A percentile compares a stretch with the other conserved stretches of the same genome.
These are phyloP conservation scores for Coriaria nepalensis DNA, from an alignment of 306 rosid species.

Conservation along the genomic window DNA sequence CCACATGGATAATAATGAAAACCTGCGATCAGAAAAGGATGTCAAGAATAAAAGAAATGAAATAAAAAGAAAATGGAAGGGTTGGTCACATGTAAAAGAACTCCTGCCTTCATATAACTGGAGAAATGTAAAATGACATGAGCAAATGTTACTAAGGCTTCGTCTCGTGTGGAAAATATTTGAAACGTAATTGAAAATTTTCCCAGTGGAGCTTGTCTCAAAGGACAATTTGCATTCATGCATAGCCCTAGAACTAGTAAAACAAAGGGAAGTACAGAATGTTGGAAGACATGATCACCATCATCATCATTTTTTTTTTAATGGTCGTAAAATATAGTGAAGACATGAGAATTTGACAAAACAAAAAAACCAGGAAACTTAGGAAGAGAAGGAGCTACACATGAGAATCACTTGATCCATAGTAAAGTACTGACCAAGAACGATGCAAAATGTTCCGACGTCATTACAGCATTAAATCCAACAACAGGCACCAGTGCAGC, in stretches of 20 bases:
- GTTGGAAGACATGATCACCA: no score
- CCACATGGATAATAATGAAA: conserved; percentile 87
- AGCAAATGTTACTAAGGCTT: no score
- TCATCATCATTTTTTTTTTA: no score
- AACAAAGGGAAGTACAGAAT: no score
- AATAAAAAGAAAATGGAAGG: conserved; percentile 8
- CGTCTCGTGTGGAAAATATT: no score
- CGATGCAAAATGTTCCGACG: conserved; percentile 97
- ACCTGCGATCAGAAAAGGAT: conserved; percentile 40
- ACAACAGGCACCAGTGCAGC: conserved; percentile 96
- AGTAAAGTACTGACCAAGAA: conserved; percentile 54
- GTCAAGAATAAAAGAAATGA: conserved; percentile 15
- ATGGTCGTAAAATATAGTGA: neutral
- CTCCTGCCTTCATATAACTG: neutral
- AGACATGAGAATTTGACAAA: neutral
- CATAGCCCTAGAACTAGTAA: no score
- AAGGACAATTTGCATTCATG: no score
- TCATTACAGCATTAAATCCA: conserved; percentile 96
- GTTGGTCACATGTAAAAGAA: conserved; percentile 1
- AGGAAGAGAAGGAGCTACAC: neutral
- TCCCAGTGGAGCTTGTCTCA: no score
- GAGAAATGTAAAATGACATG: no score
- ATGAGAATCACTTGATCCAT: neutral
- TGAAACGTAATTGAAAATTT: no score
- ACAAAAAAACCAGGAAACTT: neutral